A percentile compares a stretch with the other conserved stretches of the same genome.
Conservation (phyloP, 2,329 filamentous ascomycete species). For the Aspergillus persii region DNA sequence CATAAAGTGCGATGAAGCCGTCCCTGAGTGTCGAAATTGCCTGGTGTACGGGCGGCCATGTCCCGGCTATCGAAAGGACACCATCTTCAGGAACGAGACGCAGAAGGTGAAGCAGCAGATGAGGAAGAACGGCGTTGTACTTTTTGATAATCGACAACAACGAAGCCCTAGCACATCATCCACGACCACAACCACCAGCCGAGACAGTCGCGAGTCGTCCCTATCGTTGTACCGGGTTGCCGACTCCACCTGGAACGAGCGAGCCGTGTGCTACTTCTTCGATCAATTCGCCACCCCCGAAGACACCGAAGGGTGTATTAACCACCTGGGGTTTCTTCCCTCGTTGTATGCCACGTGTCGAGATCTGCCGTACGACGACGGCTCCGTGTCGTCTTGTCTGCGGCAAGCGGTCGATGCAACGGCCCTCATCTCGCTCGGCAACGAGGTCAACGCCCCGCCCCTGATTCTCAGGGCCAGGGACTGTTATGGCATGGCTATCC, state of each 20-base stretch:
- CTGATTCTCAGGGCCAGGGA: conserved; percentile 30
- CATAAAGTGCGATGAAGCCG: conserved; percentile 37
- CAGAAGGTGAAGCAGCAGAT: conserved; percentile 27
- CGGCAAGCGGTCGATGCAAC: conserved; percentile 36
- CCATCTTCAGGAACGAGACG: conserved; percentile 37
- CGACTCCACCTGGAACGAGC: conserved; percentile 36
- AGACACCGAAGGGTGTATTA: conserved; percentile 25
- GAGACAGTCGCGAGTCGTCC: conserved; percentile 2
- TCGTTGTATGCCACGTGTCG: conserved; percentile 32
- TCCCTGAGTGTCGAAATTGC: conserved; percentile 37
- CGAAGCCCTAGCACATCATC: not conserved
- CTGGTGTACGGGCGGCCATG: conserved; percentile 34
- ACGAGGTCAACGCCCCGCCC: conserved; percentile 24
- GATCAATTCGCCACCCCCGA: conserved; percentile 36
- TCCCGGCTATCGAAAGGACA: conserved; percentile 36
- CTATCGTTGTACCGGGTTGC: conserved; percentile 21
- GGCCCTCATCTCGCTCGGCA: conserved; percentile 33
- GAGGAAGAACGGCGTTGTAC: conserved; percentile 18
- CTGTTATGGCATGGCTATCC: conserved; percentile 33
- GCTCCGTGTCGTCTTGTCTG: conserved; percentile 27
- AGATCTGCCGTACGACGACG: conserved; percentile 14
- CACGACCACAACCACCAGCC: not conserved
- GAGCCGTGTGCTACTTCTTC: conserved; percentile 42
- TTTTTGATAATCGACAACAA: not conserved
- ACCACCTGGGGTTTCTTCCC: conserved; percentile 38